Evolutionary conservation across 2,329 filamentous ascomycete species (phyloP), one percentile per base, ranked within the genome.

Genomic region (Elsinoe fawcettii): DNA sequence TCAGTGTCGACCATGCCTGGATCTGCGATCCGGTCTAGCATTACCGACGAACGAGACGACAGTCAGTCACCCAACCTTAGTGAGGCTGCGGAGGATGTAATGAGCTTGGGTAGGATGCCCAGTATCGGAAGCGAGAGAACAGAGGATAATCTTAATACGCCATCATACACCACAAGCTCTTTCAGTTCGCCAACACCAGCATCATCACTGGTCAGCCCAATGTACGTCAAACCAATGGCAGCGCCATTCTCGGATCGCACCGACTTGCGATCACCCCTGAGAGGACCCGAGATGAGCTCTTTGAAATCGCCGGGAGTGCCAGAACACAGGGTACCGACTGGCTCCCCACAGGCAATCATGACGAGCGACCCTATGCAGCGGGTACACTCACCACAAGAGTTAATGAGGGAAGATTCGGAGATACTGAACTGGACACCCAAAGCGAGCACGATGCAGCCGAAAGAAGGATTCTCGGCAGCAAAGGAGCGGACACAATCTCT

Each of bases 401-500:
- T 53, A 16, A 34, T 34, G 30, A 53, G 49, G 18, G 30, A 53
- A 18, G 32, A 36, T 30, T 37, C 49, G 16, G 49, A 53, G 3
- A 37, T 39, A 12, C 30, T 34, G 8, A 34, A 30, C 7, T 32
- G 32, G 9, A 53, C 49, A 25, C 49, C 49, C 2, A 53, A 53
- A 14, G 49, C 18, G 9, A 53, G 34, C 20, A 11, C 32, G 14
- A 58, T 57, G 30, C 11, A 44, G n/a, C 53, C 58, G 8, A 56
- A 56, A 6, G 49, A 58, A 16, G 53, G 55, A 8, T 60, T 60
- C 51, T 61, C 71, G 14, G 54, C 54, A 22, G 68, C 70, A 51
- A 58, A 55, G 68, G 69, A 61, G 61, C 67, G 37, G 49, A 64
- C 18, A 66, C 70, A 54, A 64, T 53, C 56, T 12, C 22, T 86